phyloP scores from a whole-genome alignment of 169 alveolate species.

The Plasmodium gonderi region DNA sequence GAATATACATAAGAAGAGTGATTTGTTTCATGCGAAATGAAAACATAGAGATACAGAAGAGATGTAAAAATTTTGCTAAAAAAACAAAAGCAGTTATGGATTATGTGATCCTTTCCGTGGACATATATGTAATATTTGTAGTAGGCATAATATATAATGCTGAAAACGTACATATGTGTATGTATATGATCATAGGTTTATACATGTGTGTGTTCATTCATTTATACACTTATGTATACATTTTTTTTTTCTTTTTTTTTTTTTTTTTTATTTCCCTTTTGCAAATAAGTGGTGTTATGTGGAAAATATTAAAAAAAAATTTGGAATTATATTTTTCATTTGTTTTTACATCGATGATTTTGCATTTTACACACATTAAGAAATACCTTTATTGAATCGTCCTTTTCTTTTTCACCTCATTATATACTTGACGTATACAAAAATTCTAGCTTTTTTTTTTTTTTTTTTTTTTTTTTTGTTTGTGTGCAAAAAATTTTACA shows the following conservation, averaged over 20 bases:
- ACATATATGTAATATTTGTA: background rate
- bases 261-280: background rate
- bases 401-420: background rate
- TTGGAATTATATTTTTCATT: constrained; percentile 20
- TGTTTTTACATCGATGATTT: constrained; percentile 19
- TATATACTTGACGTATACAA: background rate
- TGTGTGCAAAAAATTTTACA: background rate
- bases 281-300: constrained; percentile 2
- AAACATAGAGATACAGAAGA: background rate
- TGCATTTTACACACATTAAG: constrained; percentile 1
- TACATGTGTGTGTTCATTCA: background rate
- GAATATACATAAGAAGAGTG: background rate
- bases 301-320: background rate
- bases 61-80: background rate
- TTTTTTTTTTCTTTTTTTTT: constrained; percentile 1
- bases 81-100: constrained; percentile 2
- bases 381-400: background rate
- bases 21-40: background rate
- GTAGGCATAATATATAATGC: background rate
- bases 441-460: background rate
- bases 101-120: background rate
- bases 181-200: background rate
- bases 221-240: too few relatives aligned
- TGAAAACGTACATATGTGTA: background rate
- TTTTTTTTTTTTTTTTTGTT: background rate